phyloP scores from a whole-genome alignment of 768 basidiomycete species.

The Boletales sp. region DNA sequence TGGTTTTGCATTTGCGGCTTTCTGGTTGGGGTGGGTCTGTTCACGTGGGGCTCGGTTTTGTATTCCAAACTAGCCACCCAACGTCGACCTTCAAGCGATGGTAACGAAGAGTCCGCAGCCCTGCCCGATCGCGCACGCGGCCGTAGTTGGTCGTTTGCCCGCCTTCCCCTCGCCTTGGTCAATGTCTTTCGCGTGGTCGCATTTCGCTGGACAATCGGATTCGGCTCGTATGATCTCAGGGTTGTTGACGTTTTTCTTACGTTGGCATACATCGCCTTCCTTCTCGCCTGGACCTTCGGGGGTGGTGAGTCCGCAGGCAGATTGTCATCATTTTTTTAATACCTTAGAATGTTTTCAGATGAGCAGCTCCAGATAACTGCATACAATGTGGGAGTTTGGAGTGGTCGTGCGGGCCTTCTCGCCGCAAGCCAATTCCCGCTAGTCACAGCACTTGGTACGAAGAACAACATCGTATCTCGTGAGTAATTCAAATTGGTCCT shows the following conservation, averaged over 20 bases:
- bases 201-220: constrained; percentile 46
- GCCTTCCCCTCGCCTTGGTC: constrained; percentile 35
- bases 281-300: constrained; percentile 42
- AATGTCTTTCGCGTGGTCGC: constrained; percentile 46
- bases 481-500: background rate
- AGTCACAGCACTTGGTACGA: constrained; percentile 44
- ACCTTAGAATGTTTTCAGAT: constrained; percentile 1
- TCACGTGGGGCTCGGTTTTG: constrained; percentile 25
- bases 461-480: constrained; percentile 47
- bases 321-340: background rate
- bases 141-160: constrained; percentile 36
- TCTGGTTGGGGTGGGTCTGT: constrained; percentile 17
- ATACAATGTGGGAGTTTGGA: constrained; percentile 21
- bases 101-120: constrained; percentile 18
- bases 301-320: constrained; percentile 37
- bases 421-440: constrained; percentile 40
- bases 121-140: background rate
- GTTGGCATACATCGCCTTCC: constrained; percentile 41
- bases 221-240: constrained; percentile 39
- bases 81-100: background rate
- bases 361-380: background rate
- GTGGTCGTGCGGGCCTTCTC: constrained; percentile 27
- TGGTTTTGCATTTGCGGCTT: constrained; percentile 19
- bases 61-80: constrained; percentile 16
- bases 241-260: constrained; percentile 47